These are phyloP conservation scores for Penicillium paradoxum DNA, from an alignment of 495 filamentous ascomycete genomes.

Conservation along the genomic window DNA sequence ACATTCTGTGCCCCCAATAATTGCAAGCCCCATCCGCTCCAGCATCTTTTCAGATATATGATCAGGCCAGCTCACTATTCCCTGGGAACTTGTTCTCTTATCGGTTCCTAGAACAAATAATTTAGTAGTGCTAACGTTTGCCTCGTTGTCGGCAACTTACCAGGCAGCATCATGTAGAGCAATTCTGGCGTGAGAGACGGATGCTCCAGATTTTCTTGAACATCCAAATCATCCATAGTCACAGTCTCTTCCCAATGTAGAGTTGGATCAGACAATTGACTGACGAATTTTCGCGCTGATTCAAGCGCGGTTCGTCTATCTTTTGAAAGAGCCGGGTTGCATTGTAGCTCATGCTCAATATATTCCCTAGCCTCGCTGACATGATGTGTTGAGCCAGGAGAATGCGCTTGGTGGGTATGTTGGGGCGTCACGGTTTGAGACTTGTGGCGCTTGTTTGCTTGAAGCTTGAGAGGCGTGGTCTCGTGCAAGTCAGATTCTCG, in stretches of 20 bases:
- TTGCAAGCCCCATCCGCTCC: slow-evolving; percentile 26
- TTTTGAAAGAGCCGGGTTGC: slow-evolving; percentile 24
- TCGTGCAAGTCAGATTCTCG: background rate
- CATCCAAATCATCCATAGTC: slow-evolving; percentile 9
- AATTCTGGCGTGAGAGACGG: slow-evolving; percentile 26
- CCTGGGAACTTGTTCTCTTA: slow-evolving; percentile 22
- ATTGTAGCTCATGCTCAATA: slow-evolving; percentile 28
- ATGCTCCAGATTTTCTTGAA: slow-evolving; percentile 8
- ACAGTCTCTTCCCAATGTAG: slow-evolving; percentile 14
- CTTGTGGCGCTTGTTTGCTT: slow-evolving; percentile 9
- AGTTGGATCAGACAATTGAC: slow-evolving; percentile 18
- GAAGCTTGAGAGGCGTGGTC: background rate
- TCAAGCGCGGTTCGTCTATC: slow-evolving; percentile 23
- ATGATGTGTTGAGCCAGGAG: slow-evolving; percentile 20
- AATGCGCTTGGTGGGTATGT: slow-evolving; percentile 11
- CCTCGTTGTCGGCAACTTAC: background rate
- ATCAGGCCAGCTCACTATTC: slow-evolving; percentile 24
- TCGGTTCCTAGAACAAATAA: slow-evolving; percentile 12
- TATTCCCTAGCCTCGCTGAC: slow-evolving; percentile 26
- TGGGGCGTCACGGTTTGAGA: slow-evolving; percentile 8
- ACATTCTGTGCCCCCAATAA: slow-evolving; percentile 21
- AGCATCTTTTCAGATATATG: slow-evolving; percentile 24
- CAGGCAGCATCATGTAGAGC: slow-evolving; percentile 27
- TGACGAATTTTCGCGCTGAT: slow-evolving; percentile 21
- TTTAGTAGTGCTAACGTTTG: background rate